Evolutionary conservation across 2,329 filamentous ascomycete species (phyloP), one percentile per base, ranked within the genome.

Genomic region (Colletotrichum australisinense): DNA sequence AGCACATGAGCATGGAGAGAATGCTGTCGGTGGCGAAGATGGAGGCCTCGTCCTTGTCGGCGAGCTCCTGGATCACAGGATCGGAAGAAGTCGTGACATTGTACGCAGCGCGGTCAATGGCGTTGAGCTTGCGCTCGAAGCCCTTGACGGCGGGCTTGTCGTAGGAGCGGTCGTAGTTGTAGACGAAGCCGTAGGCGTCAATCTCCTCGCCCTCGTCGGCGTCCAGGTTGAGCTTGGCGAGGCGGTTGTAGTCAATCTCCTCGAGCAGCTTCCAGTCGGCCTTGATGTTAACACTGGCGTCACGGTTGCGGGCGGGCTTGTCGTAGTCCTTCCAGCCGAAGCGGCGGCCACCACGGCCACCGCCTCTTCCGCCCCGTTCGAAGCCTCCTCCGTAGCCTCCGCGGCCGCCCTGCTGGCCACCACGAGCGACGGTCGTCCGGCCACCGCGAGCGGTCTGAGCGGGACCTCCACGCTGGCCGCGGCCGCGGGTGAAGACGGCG

Each of bases 281-380:
- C 86, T 97, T 97, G 85, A 98, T 95, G 86, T 96, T 96, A 81
- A 99, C 94, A 46, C 95, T 98, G 12, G 96, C 94, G 86, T 99
- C 97, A 74, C 97, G 94, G 86, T 97, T 98, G 80, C 97, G 93
- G 83, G 96, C 91, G 74, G 97, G 97, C 92, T 98, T 98, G 88
- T 99, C 97, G 83, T 95, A 98, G 83, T 99, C 97, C 86, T 97
- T 97, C 96, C 97, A 98, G 82, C 97, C 97, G 80, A 98, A 98
- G 78, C 97, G 92, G 77, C 97, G 93, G 64, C 94, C 94, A 74
- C 94, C 92, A 76, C 93, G 91, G 79, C 92, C 92, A 67, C 92
- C 89, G 66, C 89, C 91, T 70, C 95, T 90, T 42, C 92, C 93
- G 60, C 93, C 92, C 80, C 91, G 91, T 79, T 97, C 93, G 80